Conservation (phyloP, 352 stramenopile genomes). For the Phytophthora chlamydospora region DNA sequence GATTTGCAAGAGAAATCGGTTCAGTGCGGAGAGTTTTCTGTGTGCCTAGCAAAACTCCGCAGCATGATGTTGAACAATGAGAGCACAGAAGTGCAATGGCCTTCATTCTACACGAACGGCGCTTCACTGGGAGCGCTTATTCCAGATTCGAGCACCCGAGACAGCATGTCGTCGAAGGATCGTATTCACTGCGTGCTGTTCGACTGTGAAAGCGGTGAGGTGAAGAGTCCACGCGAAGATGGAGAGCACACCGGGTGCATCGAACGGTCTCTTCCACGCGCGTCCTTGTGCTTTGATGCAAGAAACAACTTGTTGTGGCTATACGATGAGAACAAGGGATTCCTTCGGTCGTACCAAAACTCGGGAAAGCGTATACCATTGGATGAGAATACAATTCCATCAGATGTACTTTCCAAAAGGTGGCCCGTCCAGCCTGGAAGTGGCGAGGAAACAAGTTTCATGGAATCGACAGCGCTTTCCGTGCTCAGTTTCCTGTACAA, state of each 20-base stretch:
- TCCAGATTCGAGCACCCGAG: constrained; percentile 11
- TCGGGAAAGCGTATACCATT: constrained; percentile 47
- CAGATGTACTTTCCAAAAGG: constrained; percentile 1
- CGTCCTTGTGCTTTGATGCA: constrained; percentile 57
- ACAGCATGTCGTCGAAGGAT: constrained; percentile 12
- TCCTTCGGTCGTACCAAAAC: constrained; percentile 49
- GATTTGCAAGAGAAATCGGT: constrained; percentile 43
- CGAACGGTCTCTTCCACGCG: constrained; percentile 11
- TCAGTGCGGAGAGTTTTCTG: constrained; percentile 21
- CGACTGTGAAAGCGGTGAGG: constrained; percentile 49
- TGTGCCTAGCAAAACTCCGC: constrained; percentile 17
- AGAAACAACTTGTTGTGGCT: constrained; percentile 56
- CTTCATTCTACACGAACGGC: constrained; percentile 44
- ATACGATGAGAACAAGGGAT: constrained; percentile 39
- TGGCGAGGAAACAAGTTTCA: constrained; percentile 9
- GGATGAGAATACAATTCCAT: constrained; percentile 38
- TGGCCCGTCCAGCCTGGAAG: not conserved
- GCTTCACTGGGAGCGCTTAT: constrained; percentile 28
- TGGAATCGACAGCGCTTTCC: constrained; percentile 25
- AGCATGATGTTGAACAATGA: constrained; percentile 6
- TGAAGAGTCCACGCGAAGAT: constrained; percentile 10
- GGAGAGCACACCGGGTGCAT: not conserved
- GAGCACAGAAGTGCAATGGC: constrained; percentile 15
- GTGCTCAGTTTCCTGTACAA: constrained; percentile 50
- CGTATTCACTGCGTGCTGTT: constrained; percentile 52